Percentiles rank a stretch among this genome's conserved stretches.
Conservation (phyloP, 1,139 yeast species). For the Lodderomyces margitis region DNA sequence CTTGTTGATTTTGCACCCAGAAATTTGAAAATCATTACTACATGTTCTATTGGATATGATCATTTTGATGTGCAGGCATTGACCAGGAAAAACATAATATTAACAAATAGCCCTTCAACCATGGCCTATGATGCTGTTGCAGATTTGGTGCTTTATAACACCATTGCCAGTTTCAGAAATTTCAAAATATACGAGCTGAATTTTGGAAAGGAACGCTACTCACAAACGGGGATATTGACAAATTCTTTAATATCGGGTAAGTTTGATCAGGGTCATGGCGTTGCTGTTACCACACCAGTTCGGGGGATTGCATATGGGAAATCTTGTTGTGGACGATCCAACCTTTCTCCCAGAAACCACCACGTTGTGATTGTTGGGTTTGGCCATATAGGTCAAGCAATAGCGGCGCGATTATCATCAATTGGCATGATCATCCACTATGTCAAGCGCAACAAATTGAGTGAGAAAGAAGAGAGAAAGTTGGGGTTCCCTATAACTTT, state of each 20-base stretch:
- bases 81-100: slow-evolving; percentile 43
- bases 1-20: slow-evolving; percentile 52
- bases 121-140: slow-evolving; percentile 74
- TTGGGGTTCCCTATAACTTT: slow-evolving; percentile 48
- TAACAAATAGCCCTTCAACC: slow-evolving; percentile 66
- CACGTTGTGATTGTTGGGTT: slow-evolving; percentile 71
- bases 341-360: slow-evolving; percentile 55
- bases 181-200: slow-evolving; percentile 49
- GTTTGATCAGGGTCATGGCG: slow-evolving; percentile 36
- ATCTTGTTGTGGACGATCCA: slow-evolving; percentile 31
- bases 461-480: slow-evolving; percentile 30
- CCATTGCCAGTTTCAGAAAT: slow-evolving; percentile 62
- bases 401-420: slow-evolving; percentile 53
- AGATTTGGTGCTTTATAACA: slow-evolving; percentile 62
- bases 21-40: slow-evolving; percentile 53
- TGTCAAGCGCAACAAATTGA: slow-evolving; percentile 53
- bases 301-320: slow-evolving; percentile 51
- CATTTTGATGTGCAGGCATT: slow-evolving; percentile 47
- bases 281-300: slow-evolving; percentile 23
- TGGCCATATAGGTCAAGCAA: slow-evolving; percentile 71
- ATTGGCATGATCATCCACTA: slow-evolving; percentile 71
- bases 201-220: slow-evolving; percentile 24
- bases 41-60: slow-evolving; percentile 74
- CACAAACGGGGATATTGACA: slow-evolving; percentile 46
- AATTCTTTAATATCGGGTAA: slow-evolving; percentile 32